Evolutionary conservation across 345 rosid species (phyloP), one percentile per base, ranked within the genome.

Genomic region (Microthlaspi erraticum): DNA sequence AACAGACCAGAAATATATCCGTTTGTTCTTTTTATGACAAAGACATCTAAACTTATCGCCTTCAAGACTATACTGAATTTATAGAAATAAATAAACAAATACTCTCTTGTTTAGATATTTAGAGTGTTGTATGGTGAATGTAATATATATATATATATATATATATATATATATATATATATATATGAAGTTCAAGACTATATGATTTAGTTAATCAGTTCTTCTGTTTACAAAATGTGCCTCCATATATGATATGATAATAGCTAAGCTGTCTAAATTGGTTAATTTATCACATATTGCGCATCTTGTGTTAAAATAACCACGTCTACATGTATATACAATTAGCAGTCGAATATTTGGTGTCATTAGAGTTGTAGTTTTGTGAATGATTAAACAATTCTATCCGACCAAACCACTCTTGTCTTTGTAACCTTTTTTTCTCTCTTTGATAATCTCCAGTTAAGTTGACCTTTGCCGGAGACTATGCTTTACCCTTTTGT

Each of bases 401-500:
- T 41, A 38, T 49, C 65, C 70, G 60, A 55, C 64, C 70, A 63
- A 64, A 63, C 71, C 33, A 63, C 61, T 26, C 44, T 60, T 75
- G 57, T 60, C 61, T 67, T 60, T 60, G 20, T 59, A 60, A 36
- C 33, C 1, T 19, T 4, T 74, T 51, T 42, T 26, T 1, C n/a
- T 39, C 52, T 76, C 70, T 43, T 66, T 62, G 13, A 41, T 38
- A 44, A 43, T 53, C 56, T 51, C 56, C 6, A 5, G 11, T 56
- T 36, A 48, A 76, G 85, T 81, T 79, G 85, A 79, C 81, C 81
- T 76, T 66, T 79, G 79, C 82, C 68, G 79, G 77, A 68, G 75
- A 68, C 68, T 60, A 59, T 66, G 58, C 72, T 46, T 60, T 14
- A 56, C 71, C 38, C 20, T 56, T 76, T 78, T 78, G 74, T 59